Evolutionary conservation across 2,329 filamentous ascomycete species (phyloP), one percentile per base, ranked within the genome.

Genomic region (Colletotrichum siamense): DNA sequence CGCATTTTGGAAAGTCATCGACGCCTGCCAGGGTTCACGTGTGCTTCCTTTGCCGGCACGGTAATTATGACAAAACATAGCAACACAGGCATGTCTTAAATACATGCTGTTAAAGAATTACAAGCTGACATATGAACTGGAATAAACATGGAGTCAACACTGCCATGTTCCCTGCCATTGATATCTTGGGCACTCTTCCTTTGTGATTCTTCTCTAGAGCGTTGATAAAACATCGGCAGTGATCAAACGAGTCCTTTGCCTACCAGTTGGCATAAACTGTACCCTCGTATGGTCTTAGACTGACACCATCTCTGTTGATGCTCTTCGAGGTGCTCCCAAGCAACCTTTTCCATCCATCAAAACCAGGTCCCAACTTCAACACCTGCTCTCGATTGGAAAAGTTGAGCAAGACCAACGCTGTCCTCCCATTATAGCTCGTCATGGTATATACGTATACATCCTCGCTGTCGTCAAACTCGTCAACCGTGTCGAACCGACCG

Each of bases 361-460:
- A 64, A 9, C n/a, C 1, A 13, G 10, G 44, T 24, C 2, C 32
- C 61, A 64, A 24, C 32, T 18, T 32, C 61, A 39, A n/a, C 8
- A n/a, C 6, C 13, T 64, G 61, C n/a, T 32, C 28, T 22, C 32
- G 28, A n/a, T 64, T 13, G 8, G 61, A 64, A 30, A 74, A 74
- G 44, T 76, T 76, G 57, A 84, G 69, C 18, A 84, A 39, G 1
- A 80, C 34, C 10, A 80, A 49, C 3, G 79, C 80, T 12, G 18
- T 28, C 9, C 8, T 78, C 6, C 75, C 78, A 22, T 79, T 61
- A 26, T 66, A 74, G 12, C 79, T 77, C 2, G 69, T 73, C 80
- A 81, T 81, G 1, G 75, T 79, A 26, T 81, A 81, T 1, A 61
- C 77, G 69, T 79, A 81, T 0, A 81, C 7, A 0, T 80, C 66